Base-by-base conservation (phyloP, 2,329 filamentous ascomycete species). In the Clonostachys sp. region DNA sequence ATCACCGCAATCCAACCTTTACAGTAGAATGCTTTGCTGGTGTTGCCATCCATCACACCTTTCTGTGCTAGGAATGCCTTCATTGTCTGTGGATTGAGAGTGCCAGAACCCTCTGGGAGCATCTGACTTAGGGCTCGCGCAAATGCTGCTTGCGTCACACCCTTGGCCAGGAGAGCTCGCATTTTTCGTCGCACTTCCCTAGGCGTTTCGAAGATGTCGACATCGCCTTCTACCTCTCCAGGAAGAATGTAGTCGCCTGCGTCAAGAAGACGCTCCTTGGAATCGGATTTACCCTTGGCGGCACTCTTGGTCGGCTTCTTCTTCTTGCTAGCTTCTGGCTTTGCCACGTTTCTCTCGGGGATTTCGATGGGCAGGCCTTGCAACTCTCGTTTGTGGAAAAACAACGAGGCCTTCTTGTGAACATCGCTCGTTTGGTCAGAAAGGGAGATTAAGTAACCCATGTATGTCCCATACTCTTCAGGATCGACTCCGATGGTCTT, bases 131-230 rank as follows among this genome's bases (percentile, higher is more conserved):
- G 64, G 41, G 73, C 68, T 34, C 77, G 72, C 24, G 72, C 64
- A 56, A 84, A 78, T 12, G 63, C 65, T 1, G 78, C 74, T 55
- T 79, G 72, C 0, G 73, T 80, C 45, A 80, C 63, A 41, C 64
- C 64, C 0, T 71, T 65, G 39, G 57, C 56, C 12, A 83, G 64
- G 50, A 77, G 63, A 1, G 70, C 69, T 24, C 67, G 67, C 55
- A 83, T 80, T 64, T 83, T 83, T 57, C 67, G 71, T 42, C 80
- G 73, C 13, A 83, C 58, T 44, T 78, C 76, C 52, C 83, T 74
- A 61, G 79, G 83, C 6, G 73, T 77, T 51, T 83, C 78, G 55
- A 66, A 83, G 34, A 84, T 62, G 2, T 63, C 61, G 9, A 83
- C 77, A 0, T 49, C 54, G 34, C 68, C 65, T 1, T 60, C 56